Base-by-base conservation (phyloP, 352 stramenopile genomes). In the Phytophthora melonis region DNA sequence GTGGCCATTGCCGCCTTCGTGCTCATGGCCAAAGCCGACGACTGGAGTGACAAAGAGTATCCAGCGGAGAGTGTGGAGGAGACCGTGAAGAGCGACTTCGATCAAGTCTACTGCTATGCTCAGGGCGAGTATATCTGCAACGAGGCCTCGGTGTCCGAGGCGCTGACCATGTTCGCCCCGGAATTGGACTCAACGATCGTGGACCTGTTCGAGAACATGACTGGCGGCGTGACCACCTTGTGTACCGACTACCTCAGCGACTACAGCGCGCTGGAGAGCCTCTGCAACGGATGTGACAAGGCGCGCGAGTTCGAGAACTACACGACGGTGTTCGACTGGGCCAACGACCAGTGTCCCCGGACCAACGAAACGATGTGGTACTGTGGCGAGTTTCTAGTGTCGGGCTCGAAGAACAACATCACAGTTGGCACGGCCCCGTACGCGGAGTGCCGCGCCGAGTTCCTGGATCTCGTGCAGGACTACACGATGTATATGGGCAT, bases 111-210 rank as follows among this genome's bases (percentile, higher is more conserved):
- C 62, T 93, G 87, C 77, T 92, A 92, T 53, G 80, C 85, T 21
- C 85, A 94, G 72, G 87, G 84, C 45, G 87, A 82, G 21, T 89
- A 91, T 63, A 74, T 92, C 53, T 93, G 87, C 70, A 91, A 89
- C 58, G 68, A 83, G 36, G 82, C 80, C 54, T 78, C 72, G 1
- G 75, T 87, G 5, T 52, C 52, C 9, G 84, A 90, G 39, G 80
- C 82, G 8, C 53, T 90, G 39, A 43, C 58, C 39, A 83, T 89
- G 63, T 93, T 90, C 56, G 58, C 82, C 39, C 75, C 84, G 0
- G 61, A 68, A 9, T 43, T 88, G 27, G 66, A 77, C 58, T 68
- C 69, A 41, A 45, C 66, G 27, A 64, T 84, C 34, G 60, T 78
- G 10, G 34, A 65, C 49, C 50, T 76, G n/a, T 77, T 91, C 25